Conservation (phyloP, 225 moss, liverwort and hornwort species). For the Antitrichia curtipendula region DNA sequence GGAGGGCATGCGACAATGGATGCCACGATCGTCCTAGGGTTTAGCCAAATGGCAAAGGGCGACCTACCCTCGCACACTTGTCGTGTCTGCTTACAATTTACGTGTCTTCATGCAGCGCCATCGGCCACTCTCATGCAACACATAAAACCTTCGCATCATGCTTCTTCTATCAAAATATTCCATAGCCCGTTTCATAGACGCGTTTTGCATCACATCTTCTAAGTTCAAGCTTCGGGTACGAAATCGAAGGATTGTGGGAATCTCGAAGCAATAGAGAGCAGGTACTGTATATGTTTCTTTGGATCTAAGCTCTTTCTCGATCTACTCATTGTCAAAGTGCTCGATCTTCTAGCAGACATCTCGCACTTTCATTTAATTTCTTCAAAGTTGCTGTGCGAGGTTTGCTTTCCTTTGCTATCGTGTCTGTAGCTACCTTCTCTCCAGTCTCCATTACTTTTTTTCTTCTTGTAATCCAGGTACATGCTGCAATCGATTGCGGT, state of each 20-base stretch:
- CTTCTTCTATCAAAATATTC: rapidly evolving
- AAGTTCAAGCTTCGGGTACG: neutral
- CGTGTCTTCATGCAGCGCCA: neutral
- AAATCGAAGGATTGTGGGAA: neutral
- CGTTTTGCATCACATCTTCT: too few relatives aligned
- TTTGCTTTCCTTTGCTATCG: neutral
- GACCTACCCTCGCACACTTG: neutral
- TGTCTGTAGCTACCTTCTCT: neutral
- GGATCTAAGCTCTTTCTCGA: neutral
- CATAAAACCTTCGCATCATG: neutral
- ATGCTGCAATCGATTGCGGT: too few relatives aligned
- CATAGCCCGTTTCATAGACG: rapidly evolving
- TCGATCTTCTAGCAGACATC: neutral
- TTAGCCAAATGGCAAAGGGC: neutral
- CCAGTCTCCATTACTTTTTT: neutral
- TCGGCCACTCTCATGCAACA: neutral
- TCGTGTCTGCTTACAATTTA: neutral
- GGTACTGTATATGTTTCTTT: neutral
- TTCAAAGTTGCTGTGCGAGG: neutral
- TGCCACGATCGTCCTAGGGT: neutral
- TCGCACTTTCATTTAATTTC: too few relatives aligned
- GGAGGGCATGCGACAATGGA: neutral
- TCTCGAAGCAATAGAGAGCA: neutral
- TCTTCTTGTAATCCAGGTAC: neutral
- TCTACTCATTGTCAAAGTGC: neutral